phyloP scores from a whole-genome alignment of 306 rosid genomes.

The barrel medic (Medicago truncatula) region MtrunA17r5.0-ANR NC_053046.1:41750001-41750500 shows the following conservation, averaged over 20 bases:
- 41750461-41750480: slow-evolving; percentile 69
- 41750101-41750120: too few species aligned
- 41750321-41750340: slow-evolving; percentile 7
- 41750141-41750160: too few species aligned
- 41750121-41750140: too few species aligned
- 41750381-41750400: slow-evolving; percentile 58
- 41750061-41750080: too few species aligned
- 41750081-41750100: too few species aligned
- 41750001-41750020: too few species aligned
- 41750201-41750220: too few species aligned
- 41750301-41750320: slow-evolving; percentile 49
- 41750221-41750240: background rate
- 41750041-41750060: too few species aligned
- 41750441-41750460: slow-evolving; percentile 81
- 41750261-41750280: slow-evolving; percentile 44
- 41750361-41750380: slow-evolving; percentile 53
- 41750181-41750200: too few species aligned
- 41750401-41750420: slow-evolving; percentile 56
- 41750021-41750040: too few species aligned
- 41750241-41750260: slow-evolving; percentile 48
- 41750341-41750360: slow-evolving; percentile 29
- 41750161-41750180: too few species aligned
- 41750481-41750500: slow-evolving; percentile 37
- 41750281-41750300: slow-evolving; percentile 50
- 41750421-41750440: slow-evolving; percentile 70